Evolutionary conservation across 805 yeast species (phyloP).

Genomic region (Maudiozyma bulderi): DNA sequence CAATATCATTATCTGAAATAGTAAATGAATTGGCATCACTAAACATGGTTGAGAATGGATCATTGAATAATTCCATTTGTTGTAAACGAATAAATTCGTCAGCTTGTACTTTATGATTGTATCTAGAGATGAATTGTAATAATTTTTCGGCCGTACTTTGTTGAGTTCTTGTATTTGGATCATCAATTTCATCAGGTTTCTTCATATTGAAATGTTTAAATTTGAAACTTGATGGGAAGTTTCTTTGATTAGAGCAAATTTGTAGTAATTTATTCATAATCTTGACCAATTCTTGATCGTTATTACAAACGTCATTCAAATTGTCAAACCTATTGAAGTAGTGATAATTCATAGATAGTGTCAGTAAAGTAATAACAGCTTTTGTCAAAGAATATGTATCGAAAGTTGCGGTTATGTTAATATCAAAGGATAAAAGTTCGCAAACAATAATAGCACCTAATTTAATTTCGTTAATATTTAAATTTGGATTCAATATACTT

Average conservation of each 20-base stretch:
- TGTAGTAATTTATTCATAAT: slow-evolving; percentile 15
- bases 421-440: slow-evolving; percentile 56
- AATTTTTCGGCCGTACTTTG: slow-evolving; percentile 6
- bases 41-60: slow-evolving; percentile 2
- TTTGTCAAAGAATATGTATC: slow-evolving; percentile 39
- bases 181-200: background rate
- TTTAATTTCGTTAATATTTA: slow-evolving; percentile 37
- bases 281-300: slow-evolving; percentile 20
- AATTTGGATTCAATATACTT: slow-evolving; percentile 6
- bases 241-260: slow-evolving; percentile 11
- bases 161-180: background rate
- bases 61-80: slow-evolving; percentile 12
- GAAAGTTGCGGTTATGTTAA: slow-evolving; percentile 44
- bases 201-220: slow-evolving; percentile 19
- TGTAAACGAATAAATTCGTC: slow-evolving; percentile 19
- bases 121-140: slow-evolving; percentile 12
- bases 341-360: slow-evolving; percentile 34
- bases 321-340: slow-evolving; percentile 13
- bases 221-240: slow-evolving; percentile 26
- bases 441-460: slow-evolving; percentile 52
- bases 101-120: slow-evolving; percentile 15
- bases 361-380: slow-evolving; percentile 41
- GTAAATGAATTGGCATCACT: background rate
- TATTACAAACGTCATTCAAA: slow-evolving; percentile 12
- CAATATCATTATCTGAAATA: background rate